Base-by-base conservation (phyloP, 2,329 filamentous ascomycete species). In the Apiospora pterosperma region DNA sequence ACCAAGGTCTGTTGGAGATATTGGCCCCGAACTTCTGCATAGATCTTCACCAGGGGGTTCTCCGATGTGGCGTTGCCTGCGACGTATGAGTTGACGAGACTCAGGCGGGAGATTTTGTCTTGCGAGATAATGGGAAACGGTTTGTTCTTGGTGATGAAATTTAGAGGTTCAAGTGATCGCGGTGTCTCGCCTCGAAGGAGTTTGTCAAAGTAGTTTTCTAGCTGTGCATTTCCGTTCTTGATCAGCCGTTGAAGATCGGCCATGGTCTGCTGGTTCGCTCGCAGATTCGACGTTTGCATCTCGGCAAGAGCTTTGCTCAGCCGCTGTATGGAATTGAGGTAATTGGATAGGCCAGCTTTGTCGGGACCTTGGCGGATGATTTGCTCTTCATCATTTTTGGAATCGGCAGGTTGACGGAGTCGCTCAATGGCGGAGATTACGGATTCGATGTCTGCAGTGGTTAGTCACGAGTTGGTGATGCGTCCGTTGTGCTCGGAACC, bases 361-460 rank as follows among this genome's bases (percentile, higher is more conserved):
- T 93, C 90, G 1, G 94, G 94, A n/a, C 93, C 93, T 69, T 89
- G 88, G 63, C 93, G 89, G 73, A 99, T 94, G 68, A 97, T 93
- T 63, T 90, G 89, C 78, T 99, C 96, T 77, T 99, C 96, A 67
- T 92, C 89, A 70, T 91, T 93, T 74, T 96, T 95, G 75, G 93
- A 93, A 76, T 98, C 93, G 67, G 94, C 88, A n/a, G 96, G 95
- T 73, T 96, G 91, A 70, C 92, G 90, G 44, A 98, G 85, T 67
- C 90, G 89, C 67, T 97, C 93, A 70, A 99, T 98, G 21, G 94
- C 92, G 67, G 90, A 85, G 65, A 97, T 87, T 39, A 97, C 88
- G 67, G 87, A 86, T 74, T 98, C 94, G 71, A 98, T 92, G 75
- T 99, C 90, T 92, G 63, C 23, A 44, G 62, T 58, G 28, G 25